Percentiles rank a stretch among this genome's conserved stretches.
Conservation (phyloP, 2,329 filamentous ascomycete species). For the Diaporthe sp. region DNA sequence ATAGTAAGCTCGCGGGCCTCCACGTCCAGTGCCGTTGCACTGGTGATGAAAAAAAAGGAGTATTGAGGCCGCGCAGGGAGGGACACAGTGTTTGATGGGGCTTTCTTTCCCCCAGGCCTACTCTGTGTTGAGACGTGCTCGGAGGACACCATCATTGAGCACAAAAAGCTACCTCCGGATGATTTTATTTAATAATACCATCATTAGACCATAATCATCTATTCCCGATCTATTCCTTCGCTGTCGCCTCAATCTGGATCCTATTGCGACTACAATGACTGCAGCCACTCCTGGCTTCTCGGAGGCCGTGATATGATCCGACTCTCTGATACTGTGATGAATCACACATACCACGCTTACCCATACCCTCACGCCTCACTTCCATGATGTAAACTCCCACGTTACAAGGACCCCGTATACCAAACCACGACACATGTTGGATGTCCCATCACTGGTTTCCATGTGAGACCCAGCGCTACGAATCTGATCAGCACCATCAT, state of each 20-base stretch:
- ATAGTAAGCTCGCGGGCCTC: constrained; percentile 10
- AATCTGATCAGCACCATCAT: background rate
- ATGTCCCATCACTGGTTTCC: background rate
- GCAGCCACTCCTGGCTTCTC: background rate
- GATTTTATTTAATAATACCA: constrained; percentile 17
- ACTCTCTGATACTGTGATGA: background rate
- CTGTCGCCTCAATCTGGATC: too few species aligned
- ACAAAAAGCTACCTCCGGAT: background rate
- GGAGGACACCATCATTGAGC: background rate
- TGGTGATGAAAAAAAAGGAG: background rate
- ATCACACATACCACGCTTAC: background rate
- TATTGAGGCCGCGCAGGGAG: background rate
- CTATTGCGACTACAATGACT: background rate
- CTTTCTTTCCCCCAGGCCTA: background rate
- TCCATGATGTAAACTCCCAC: too few species aligned
- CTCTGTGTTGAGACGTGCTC: background rate
- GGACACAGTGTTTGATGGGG: background rate
- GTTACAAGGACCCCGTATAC: too few species aligned
- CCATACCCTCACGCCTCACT: background rate
- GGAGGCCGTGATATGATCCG: background rate
- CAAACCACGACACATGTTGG: background rate
- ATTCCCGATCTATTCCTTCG: background rate
- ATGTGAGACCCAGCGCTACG: background rate
- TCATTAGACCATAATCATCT: background rate
- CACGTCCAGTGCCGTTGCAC: background rate